These are phyloP conservation scores for Colletotrichum aenigma DNA, from an alignment of 2,329 filamentous ascomycete species.

Conservation along the genomic window DNA sequence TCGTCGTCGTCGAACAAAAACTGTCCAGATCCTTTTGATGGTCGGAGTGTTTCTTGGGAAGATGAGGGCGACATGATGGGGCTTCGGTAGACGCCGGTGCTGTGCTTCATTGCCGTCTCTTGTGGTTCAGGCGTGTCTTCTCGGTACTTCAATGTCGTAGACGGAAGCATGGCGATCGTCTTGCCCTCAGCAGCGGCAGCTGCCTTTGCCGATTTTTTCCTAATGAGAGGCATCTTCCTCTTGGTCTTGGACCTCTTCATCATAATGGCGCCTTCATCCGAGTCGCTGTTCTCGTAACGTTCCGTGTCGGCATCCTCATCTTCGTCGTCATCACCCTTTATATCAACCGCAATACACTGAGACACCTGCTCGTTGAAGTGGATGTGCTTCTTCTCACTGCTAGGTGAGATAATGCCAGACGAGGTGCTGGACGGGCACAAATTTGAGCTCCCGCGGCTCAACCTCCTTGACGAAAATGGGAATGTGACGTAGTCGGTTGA, in stretches of 20 bases:
- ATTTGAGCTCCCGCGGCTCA: constrained; percentile 67
- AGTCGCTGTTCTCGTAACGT: constrained; percentile 63
- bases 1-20: constrained; percentile 66
- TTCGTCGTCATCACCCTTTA: constrained; percentile 78
- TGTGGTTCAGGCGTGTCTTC: constrained; percentile 74
- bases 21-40: constrained; percentile 68
- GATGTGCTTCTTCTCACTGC: constrained; percentile 80
- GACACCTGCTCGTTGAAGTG: constrained; percentile 96
- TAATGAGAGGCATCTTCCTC: constrained; percentile 60
- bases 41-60: constrained; percentile 82
- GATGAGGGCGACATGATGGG: constrained; percentile 72
- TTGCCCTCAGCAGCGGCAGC: constrained; percentile 70
- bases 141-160: constrained; percentile 85
- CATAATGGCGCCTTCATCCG: constrained; percentile 80
- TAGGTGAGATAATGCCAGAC: constrained; percentile 70
- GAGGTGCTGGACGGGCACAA: constrained; percentile 70
- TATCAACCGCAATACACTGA: constrained; percentile 92
- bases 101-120: constrained; percentile 68
- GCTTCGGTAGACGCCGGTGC: constrained; percentile 48
- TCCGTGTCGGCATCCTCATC: constrained; percentile 58
- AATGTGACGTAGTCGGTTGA: constrained; percentile 73
- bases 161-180: constrained; percentile 86
- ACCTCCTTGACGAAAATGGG: constrained; percentile 64
- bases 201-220: constrained; percentile 40
- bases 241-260: constrained; percentile 72